phyloP scores from a whole-genome alignment of 768 basidiomycete species.

The Hirschioporus abietinus region DNA sequence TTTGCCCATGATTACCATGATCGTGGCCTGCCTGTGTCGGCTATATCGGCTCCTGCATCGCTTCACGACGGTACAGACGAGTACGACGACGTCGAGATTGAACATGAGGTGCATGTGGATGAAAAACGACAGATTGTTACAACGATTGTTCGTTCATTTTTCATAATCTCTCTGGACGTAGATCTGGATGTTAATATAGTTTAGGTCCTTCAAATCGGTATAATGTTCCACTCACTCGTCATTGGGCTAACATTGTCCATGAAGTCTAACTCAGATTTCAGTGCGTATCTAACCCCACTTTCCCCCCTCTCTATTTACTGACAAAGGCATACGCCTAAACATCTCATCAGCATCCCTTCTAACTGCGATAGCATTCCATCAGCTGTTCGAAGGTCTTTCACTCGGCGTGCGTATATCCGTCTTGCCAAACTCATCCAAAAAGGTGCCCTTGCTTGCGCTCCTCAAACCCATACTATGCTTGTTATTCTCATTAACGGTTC shows the following conservation, averaged over 20 bases:
- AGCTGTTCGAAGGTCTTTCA: conserved; percentile 80
- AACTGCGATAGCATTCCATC: conserved; percentile 75
- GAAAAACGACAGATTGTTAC: conserved; percentile 66
- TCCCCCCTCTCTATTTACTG: conserved; percentile 6
- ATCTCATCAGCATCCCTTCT: conserved; percentile 65
- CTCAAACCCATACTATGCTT: conserved; percentile 51
- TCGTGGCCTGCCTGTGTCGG: conserved; percentile 4
- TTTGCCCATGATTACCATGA: conserved; percentile 1
- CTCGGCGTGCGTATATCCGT: conserved; percentile 75
- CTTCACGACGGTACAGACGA: conserved; percentile 5
- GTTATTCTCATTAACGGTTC: conserved; percentile 72
- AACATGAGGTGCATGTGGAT: conserved; percentile 33
- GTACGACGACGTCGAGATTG: conserved; percentile 8
- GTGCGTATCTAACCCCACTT: conserved; percentile 34
- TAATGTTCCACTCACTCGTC: conserved; percentile 81
- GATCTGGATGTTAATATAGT: neutral
- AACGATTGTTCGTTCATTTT: conserved; percentile 49
- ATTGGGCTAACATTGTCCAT: conserved; percentile 76
- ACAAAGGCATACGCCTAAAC: neutral
- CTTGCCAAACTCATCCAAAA: conserved; percentile 39
- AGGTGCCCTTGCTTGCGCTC: conserved; percentile 16
- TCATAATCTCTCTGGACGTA: neutral
- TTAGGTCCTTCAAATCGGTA: conserved; percentile 75
- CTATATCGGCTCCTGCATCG: neutral
- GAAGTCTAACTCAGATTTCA: conserved; percentile 62